Conservation (phyloP, 306 rosid species). For the Psophocarpus tetragonolobus region DNA sequence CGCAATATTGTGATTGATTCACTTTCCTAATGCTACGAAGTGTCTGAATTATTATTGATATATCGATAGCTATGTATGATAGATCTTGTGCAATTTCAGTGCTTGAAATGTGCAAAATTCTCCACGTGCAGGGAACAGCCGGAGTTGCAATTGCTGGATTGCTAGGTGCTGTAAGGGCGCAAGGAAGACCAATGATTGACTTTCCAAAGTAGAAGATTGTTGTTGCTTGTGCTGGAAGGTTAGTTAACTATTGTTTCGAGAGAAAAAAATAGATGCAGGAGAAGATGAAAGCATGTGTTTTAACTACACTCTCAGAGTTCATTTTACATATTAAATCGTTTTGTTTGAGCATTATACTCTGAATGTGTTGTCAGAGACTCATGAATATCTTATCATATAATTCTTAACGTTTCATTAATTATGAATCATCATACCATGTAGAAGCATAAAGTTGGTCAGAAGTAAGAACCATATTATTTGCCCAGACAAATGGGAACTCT, state of each 20-base stretch:
- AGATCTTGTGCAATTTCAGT: slow-evolving; percentile 10
- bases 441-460: neutral
- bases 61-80: neutral
- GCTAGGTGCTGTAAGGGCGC: slow-evolving; percentile 98
- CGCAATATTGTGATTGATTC: neutral
- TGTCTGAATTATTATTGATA: neutral
- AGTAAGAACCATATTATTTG: no score
- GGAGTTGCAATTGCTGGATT: slow-evolving; percentile 99
- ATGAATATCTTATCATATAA: neutral
- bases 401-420: neutral
- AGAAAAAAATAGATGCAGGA: no score
- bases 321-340: no score
- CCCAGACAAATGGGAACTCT: neutral
- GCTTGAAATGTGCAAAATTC: slow-evolving; percentile 23
- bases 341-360: neutral
- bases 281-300: no score
- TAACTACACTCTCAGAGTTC: no score
- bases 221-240: slow-evolving; percentile 99
- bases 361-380: neutral
- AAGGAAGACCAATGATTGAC: slow-evolving; percentile 98
- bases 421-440: neutral
- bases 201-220: slow-evolving; percentile 97
- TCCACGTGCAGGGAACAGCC: slow-evolving; percentile 85
- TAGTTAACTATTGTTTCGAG: slow-evolving; percentile 30
- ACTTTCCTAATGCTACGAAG: neutral